Evolutionary conservation across 2,329 filamentous ascomycete species (phyloP), one percentile per base, ranked within the genome.

Genomic region (Zasmidium angulare): DNA sequence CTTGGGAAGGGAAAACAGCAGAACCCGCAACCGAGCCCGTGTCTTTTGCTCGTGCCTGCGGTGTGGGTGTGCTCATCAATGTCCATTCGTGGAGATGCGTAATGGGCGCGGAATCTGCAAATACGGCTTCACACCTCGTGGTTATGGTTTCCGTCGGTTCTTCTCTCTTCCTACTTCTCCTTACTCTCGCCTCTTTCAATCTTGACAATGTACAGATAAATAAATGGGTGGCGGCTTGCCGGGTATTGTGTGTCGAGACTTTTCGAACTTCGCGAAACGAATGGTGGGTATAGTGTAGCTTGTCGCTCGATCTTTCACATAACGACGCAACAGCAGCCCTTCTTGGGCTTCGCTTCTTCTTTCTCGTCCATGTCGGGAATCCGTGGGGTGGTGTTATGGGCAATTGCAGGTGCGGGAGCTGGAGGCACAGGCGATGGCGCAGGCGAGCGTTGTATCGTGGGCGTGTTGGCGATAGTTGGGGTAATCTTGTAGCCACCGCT

Each of bases 251-350:
- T 43, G 3, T n/a, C n/a, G n/a, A 17, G 36, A 43, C 11, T 43
- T 19, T 43, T 43, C 36, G 36, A 43, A 17, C 12, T 7, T 4
- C 12, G 14, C n/a, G n/a, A 43, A 43, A 43, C 36, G 36, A 43
- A 4, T 43, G 36, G 36, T 43, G 11, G 36, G 36, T 43, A 19
- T 14, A 17, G 14, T 14, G 3, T 43, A 17, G 3, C n/a, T 17
- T 7, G n/a, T 17, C 7, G 4, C 6, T 43, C n/a, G 11, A 19
- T 43, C 11, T 43, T 4, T 53, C 80, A 91, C 89, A 91, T 91
- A 66, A 93, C 83, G 62, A 90, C 79, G 75, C 89, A 92, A 59
- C 84, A 86, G 66, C 88, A 88, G 11, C 85, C 83, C 63, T 81
- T 83, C 68, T 85, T 81, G 67, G 85, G 81, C 67, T 81, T 78